Percentiles rank a stretch among this genome's conserved stretches.
Evolutionary conservation across 2,329 filamentous ascomycete species (phyloP).

Genomic region (Paecilomyces sp.): DNA sequence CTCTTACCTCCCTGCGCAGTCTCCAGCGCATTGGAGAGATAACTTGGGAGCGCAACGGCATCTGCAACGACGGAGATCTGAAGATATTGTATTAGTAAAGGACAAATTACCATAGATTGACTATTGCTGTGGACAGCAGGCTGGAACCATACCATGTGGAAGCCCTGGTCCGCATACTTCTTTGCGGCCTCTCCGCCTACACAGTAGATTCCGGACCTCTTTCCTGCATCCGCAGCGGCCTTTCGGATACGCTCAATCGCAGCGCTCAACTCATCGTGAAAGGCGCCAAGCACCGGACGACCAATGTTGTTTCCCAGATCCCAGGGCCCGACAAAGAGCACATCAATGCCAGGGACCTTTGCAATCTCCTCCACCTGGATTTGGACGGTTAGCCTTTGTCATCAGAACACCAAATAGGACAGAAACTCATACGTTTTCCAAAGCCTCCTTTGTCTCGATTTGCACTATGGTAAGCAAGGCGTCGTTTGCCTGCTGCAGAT

Average conservation of each 20-base stretch:
- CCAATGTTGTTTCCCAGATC: slow-evolving; percentile 54
- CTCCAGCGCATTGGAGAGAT: slow-evolving; percentile 28
- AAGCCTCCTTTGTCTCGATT: slow-evolving; percentile 35
- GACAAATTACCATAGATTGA: not conserved
- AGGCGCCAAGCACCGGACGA: slow-evolving; percentile 41
- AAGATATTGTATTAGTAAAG: slow-evolving; percentile 1
- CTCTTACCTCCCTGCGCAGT: slow-evolving; percentile 22
- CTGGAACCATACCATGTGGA: slow-evolving; percentile 43
- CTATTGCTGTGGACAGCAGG: not conserved
- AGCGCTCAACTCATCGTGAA: slow-evolving; percentile 43
- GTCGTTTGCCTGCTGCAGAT: slow-evolving; percentile 50
- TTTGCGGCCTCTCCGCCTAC: slow-evolving; percentile 45
- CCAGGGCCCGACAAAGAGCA: slow-evolving; percentile 48
- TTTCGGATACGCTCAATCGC: slow-evolving; percentile 47
- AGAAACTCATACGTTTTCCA: slow-evolving; percentile 23
- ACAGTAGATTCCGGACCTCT: slow-evolving; percentile 50
- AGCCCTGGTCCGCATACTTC: slow-evolving; percentile 46
- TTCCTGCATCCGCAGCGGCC: slow-evolving; percentile 46
- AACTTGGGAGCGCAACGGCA: slow-evolving; percentile 37
- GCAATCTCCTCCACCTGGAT: slow-evolving; percentile 43
- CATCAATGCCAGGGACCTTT: slow-evolving; percentile 46
- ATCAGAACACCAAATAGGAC: not conserved
- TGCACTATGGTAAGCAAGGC: slow-evolving; percentile 44
- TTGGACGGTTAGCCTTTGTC: not conserved
- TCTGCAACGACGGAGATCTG: slow-evolving; percentile 39